These are phyloP conservation scores for Tilletiaria anomala DNA, from an alignment of 1,284 basidiomycete species.

Conservation along the genomic window DNA sequence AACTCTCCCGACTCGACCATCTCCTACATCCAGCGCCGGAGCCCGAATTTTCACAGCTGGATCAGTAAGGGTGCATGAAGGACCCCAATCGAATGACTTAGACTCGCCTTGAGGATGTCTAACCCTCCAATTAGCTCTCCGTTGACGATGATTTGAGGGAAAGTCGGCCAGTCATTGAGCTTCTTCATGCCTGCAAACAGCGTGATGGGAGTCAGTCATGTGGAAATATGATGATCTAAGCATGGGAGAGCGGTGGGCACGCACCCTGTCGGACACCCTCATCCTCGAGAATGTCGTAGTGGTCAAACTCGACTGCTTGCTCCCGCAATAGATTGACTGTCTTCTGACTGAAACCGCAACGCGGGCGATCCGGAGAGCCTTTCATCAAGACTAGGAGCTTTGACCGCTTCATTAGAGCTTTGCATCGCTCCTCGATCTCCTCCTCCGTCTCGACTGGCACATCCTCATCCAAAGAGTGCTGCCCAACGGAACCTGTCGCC, in stretches of 20 bases:
- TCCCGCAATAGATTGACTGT: slow-evolving; percentile 53
- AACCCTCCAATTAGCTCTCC: slow-evolving; percentile 60
- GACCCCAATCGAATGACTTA: no score
- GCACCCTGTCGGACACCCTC: slow-evolving; percentile 51
- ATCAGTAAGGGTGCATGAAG: not conserved
- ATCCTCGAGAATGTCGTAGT: slow-evolving; percentile 66
- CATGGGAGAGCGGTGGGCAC: slow-evolving; percentile 4
- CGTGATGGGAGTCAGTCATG: not conserved
- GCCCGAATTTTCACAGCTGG: not conserved
- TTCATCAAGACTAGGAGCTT: slow-evolving; percentile 92
- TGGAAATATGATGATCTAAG: not conserved
- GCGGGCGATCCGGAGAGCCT: slow-evolving; percentile 62
- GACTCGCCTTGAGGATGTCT: slow-evolving; percentile 42
- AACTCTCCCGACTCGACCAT: slow-evolving; percentile 1
- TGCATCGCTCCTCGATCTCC: slow-evolving; percentile 53
- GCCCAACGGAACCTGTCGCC: no score
- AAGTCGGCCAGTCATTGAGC: slow-evolving; percentile 62
- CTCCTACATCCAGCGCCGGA: not conserved
- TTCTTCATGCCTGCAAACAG: slow-evolving; percentile 58
- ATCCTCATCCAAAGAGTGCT: no score
- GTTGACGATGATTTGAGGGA: slow-evolving; percentile 56
- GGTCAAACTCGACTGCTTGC: slow-evolving; percentile 52
- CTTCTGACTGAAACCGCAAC: slow-evolving; percentile 60
- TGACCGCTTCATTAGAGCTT: slow-evolving; percentile 51
- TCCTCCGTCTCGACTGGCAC: slow-evolving; percentile 49